Conservation (phyloP, 345 rosid species). For the Punica granatum region DNA sequence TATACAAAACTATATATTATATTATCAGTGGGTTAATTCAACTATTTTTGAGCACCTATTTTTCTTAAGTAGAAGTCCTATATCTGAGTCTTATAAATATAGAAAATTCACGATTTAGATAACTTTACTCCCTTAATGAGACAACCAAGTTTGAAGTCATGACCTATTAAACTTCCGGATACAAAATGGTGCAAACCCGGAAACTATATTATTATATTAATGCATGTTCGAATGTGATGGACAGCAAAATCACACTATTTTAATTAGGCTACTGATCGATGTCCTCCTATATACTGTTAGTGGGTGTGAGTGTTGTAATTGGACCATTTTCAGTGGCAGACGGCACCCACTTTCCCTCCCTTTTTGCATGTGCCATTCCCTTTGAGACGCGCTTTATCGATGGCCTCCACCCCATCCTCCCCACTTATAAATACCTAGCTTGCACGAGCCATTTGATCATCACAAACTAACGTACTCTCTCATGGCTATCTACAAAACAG, state of each 20-base stretch:
- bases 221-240: slow-evolving; percentile 14
- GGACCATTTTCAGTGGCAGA: slow-evolving; percentile 3
- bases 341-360: neutral
- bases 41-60: too few relatives aligned
- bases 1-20: too few relatives aligned
- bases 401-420: slow-evolving; percentile 9
- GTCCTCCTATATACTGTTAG: neutral
- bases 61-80: too few relatives aligned
- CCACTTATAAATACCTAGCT: slow-evolving; percentile 26
- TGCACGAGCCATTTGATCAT: slow-evolving; percentile 4
- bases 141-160: too few relatives aligned
- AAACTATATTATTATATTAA: neutral
- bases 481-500: slow-evolving; percentile 21
- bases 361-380: slow-evolving; percentile 18
- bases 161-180: too few relatives aligned
- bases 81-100: too few relatives aligned
- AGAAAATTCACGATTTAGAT: too few relatives aligned
- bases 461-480: slow-evolving; percentile 7
- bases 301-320: neutral
- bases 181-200: too few relatives aligned
- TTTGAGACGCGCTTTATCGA: slow-evolving; percentile 1
- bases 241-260: slow-evolving; percentile 30
- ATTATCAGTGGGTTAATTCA: too few relatives aligned
- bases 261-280: neutral
- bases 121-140: too few relatives aligned